A percentile compares a stretch with the other conserved stretches of the same genome.
Evolutionary conservation across 1,139 yeast species (phyloP).

Genomic region (Candida pseudoviswanathii): DNA sequence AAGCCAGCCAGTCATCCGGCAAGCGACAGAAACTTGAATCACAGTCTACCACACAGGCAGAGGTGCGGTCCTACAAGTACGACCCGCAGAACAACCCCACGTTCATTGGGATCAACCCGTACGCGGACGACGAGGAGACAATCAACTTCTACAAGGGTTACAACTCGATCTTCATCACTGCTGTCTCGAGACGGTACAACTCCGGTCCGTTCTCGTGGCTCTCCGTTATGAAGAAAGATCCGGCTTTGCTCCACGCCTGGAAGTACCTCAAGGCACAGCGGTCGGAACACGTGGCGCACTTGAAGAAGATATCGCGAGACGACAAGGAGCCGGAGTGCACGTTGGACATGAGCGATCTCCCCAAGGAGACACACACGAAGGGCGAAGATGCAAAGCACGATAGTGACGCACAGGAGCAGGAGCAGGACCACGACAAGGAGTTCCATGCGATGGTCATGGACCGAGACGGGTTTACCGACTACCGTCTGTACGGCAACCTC

Average conservation of each 20-base stretch:
- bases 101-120: conserved; percentile 32
- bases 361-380: no score
- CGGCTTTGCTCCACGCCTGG: conserved; percentile 25
- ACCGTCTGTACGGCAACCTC: conserved; percentile 25
- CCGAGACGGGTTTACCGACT: conserved; percentile 31
- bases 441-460: conserved; percentile 30
- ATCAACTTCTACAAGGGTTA: conserved; percentile 38
- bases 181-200: conserved; percentile 27
- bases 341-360: no score
- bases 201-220: conserved; percentile 47
- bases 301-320: background rate
- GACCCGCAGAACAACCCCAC: conserved; percentile 17
- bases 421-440: conserved; percentile 17
- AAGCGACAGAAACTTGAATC: background rate
- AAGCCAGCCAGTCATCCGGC: background rate
- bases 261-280: conserved; percentile 8
- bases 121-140: conserved; percentile 23
- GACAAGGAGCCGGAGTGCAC: background rate
- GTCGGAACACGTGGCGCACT: background rate
- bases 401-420: background rate
- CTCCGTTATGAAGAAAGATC: conserved; percentile 38
- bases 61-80: conserved; percentile 9
- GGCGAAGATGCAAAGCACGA: no score
- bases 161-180: conserved; percentile 27
- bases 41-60: background rate